phyloP scores from a whole-genome alignment of 805 yeast genomes.

The Candida silvicultrix region DNA sequence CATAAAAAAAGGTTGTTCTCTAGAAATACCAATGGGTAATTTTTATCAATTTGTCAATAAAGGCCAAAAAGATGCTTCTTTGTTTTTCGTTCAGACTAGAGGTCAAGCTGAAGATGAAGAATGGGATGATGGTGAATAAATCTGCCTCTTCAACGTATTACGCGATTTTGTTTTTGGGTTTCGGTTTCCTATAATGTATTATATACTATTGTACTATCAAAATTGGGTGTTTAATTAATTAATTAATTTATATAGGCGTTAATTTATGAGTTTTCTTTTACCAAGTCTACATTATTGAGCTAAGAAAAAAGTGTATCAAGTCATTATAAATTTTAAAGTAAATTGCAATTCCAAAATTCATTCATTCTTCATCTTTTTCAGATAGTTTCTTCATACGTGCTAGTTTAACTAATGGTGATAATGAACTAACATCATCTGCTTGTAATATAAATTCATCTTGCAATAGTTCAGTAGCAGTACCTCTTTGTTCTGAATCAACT shows the following conservation, averaged over 20 bases:
- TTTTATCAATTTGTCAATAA: slow-evolving; percentile 62
- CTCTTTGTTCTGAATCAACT: slow-evolving; percentile 78
- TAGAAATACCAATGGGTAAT: slow-evolving; percentile 76
- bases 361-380: slow-evolving; percentile 23
- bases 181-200: too few relatives aligned
- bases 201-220: background rate
- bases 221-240: too few relatives aligned
- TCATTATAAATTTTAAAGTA: too few relatives aligned
- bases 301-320: too few relatives aligned
- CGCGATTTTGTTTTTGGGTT: too few relatives aligned
- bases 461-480: slow-evolving; percentile 68
- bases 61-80: slow-evolving; percentile 48
- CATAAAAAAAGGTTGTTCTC: slow-evolving; percentile 67
- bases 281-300: too few relatives aligned
- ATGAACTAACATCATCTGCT: slow-evolving; percentile 53
- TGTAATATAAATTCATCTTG: slow-evolving; percentile 56
- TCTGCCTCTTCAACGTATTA: too few relatives aligned
- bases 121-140: slow-evolving; percentile 11
- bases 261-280: too few relatives aligned
- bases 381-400: slow-evolving; percentile 62
- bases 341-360: too few relatives aligned
- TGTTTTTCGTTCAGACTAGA: slow-evolving; percentile 71
- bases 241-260: too few relatives aligned
- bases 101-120: slow-evolving; percentile 19
- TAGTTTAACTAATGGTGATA: slow-evolving; percentile 69